Evolutionary conservation across 1,139 yeast species (phyloP).

Genomic region (Pichia sp.): DNA sequence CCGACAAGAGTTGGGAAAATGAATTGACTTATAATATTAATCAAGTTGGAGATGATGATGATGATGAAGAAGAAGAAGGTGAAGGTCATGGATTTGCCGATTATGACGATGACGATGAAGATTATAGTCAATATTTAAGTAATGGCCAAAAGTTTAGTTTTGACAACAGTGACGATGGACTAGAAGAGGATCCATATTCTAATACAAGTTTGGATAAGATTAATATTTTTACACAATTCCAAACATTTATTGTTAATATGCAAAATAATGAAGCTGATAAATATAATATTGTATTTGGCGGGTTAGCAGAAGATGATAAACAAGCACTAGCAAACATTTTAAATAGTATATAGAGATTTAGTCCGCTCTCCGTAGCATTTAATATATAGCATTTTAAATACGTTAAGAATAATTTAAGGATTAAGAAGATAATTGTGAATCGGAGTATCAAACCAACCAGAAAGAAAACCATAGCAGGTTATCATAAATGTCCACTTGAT

Average conservation of each 20-base stretch:
- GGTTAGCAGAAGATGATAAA: constrained; percentile 7
- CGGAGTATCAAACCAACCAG: no score
- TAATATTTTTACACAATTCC: constrained; percentile 52
- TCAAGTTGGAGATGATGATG: constrained; percentile 34
- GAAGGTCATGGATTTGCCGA: constrained; percentile 35
- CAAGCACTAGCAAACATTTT: constrained; percentile 5
- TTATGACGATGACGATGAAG: constrained; percentile 31
- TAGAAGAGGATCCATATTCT: constrained; percentile 76
- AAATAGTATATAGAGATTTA: constrained; percentile 3
- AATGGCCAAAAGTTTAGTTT: constrained; percentile 12
- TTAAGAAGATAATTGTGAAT: no score
- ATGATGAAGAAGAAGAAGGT: constrained; percentile 37
- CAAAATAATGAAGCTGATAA: constrained; percentile 31
- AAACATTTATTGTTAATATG: constrained; percentile 36
- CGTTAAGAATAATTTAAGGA: no score
- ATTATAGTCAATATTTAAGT: constrained; percentile 20
- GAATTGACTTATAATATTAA: constrained; percentile 22
- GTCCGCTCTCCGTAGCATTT: background rate
- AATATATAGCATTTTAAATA: background rate
- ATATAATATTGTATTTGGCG: constrained; percentile 23
- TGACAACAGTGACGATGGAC: constrained; percentile 28
- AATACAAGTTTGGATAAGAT: constrained; percentile 71
- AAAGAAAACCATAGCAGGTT: no score
- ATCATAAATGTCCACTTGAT: no score
- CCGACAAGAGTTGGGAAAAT: constrained; percentile 30